Evolutionary conservation across 2,329 filamentous ascomycete genomes (phyloP).

Genomic region (Allantophomopsis lycopodina): DNA sequence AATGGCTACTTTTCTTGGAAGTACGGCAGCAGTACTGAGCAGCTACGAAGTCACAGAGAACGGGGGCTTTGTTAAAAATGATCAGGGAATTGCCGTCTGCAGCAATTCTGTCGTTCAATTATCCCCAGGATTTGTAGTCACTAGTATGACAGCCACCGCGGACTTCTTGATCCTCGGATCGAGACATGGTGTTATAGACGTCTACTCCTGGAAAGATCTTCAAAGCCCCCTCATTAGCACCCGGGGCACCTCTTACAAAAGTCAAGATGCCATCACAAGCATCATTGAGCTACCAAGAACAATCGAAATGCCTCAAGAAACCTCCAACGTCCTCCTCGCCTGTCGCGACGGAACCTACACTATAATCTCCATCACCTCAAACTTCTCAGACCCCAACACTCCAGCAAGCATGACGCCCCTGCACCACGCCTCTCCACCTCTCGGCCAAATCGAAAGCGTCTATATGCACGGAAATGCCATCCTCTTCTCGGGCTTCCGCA

Average conservation of each 20-base stretch:
- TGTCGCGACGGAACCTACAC: conserved; percentile 67
- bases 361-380: conserved; percentile 29
- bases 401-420: conserved; percentile 29
- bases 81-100: too few species aligned
- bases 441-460: conserved; percentile 60
- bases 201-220: conserved; percentile 21
- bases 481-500: conserved; percentile 68
- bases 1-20: too few species aligned
- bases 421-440: conserved; percentile 55
- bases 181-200: conserved; percentile 35
- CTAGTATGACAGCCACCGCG: conserved; percentile 27
- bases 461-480: too few species aligned
- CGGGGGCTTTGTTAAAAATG: too few species aligned
- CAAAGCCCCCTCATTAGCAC: neutral
- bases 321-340: conserved; percentile 48
- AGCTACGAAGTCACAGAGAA: too few species aligned
- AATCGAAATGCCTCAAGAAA: neutral
- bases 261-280: conserved; percentile 49
- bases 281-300: conserved; percentile 33
- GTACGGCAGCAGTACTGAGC: too few species aligned
- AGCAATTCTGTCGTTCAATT: conserved; percentile 6
- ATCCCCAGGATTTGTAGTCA: conserved; percentile 32
- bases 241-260: neutral
- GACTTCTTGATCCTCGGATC: conserved; percentile 36
- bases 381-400: too few species aligned